phyloP scores from a whole-genome alignment of 1,139 yeast genomes.

The Taphrina flavorubra region DNA sequence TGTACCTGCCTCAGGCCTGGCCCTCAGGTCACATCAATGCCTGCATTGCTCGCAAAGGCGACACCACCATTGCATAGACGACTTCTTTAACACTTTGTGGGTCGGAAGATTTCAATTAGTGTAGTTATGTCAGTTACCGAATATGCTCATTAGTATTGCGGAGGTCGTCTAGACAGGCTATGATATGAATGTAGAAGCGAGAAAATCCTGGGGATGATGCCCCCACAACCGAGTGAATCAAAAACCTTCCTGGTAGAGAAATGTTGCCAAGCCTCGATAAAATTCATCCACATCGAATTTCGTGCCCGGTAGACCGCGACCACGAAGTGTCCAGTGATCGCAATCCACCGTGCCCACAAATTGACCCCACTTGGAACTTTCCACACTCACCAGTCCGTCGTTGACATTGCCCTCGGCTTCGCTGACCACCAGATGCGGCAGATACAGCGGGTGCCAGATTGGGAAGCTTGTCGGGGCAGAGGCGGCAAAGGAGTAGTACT shows the following conservation, averaged over 20 bases:
- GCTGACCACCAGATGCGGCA: slow-evolving; percentile 42
- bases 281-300: slow-evolving; percentile 38
- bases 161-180: too few species aligned
- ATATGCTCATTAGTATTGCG: background rate
- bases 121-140: too few species aligned
- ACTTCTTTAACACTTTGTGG: too few species aligned
- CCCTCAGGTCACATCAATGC: slow-evolving; percentile 90
- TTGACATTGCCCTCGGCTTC: slow-evolving; percentile 56
- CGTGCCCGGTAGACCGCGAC: slow-evolving; percentile 38
- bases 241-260: slow-evolving; percentile 33
- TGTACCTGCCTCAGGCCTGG: slow-evolving; percentile 87
- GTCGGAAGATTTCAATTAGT: too few species aligned
- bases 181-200: too few species aligned
- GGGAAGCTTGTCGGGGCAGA: slow-evolving; percentile 38
- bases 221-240: background rate
- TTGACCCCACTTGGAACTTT: slow-evolving; percentile 81
- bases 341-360: slow-evolving; percentile 80
- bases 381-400: slow-evolving; percentile 84
- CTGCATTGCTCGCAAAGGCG: slow-evolving; percentile 74
- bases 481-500: slow-evolving; percentile 85
- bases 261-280: slow-evolving; percentile 34
- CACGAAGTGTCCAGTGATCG: slow-evolving; percentile 74
- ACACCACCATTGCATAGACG: slow-evolving; percentile 52
- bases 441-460: slow-evolving; percentile 43
- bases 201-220: too few species aligned